These are phyloP conservation scores for Ustilago loliicola DNA, from an alignment of 1,284 basidiomycete genomes.

Conservation along the genomic window DNA sequence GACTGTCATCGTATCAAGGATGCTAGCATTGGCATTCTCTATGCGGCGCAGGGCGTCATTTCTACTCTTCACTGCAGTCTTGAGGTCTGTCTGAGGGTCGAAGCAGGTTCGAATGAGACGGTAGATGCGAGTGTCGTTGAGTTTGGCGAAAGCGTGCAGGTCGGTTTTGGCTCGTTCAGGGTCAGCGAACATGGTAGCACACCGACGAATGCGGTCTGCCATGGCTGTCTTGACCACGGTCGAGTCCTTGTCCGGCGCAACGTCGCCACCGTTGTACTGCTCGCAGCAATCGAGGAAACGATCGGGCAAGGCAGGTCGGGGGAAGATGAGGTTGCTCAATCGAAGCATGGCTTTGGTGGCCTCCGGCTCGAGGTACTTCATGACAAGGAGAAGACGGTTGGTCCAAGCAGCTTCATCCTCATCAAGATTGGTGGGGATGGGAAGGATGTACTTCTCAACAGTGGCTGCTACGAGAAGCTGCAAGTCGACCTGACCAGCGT, in stretches of 20 bases:
- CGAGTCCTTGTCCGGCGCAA: constrained; percentile 79
- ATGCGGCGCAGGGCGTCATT: constrained; percentile 57
- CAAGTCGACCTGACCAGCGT: constrained; percentile 70
- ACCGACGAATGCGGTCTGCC: constrained; percentile 43
- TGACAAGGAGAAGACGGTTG: constrained; percentile 82
- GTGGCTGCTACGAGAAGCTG: constrained; percentile 74
- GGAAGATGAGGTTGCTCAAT: constrained; percentile 73
- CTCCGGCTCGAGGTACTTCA: constrained; percentile 77
- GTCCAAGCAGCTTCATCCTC: constrained; percentile 87
- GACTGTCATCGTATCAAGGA: constrained; percentile 77
- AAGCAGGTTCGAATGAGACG: constrained; percentile 84
- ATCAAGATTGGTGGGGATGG: constrained; percentile 79
- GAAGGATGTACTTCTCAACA: constrained; percentile 82
- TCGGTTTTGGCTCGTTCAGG: constrained; percentile 82
- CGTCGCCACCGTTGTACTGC: constrained; percentile 75
- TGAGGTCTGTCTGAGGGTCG: constrained; percentile 86
- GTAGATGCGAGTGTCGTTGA: constrained; percentile 88
- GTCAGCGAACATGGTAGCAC: constrained; percentile 72
- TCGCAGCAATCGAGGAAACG: constrained; percentile 61
- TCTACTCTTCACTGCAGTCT: constrained; percentile 79
- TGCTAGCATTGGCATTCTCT: constrained; percentile 44
- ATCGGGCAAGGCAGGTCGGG: constrained; percentile 43
- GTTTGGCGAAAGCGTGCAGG: constrained; percentile 83
- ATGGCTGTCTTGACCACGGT: constrained; percentile 71
- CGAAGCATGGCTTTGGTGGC: constrained; percentile 75